phyloP scores from a whole-genome alignment of 345 rosid species.

The Lepidium didymum region DNA sequence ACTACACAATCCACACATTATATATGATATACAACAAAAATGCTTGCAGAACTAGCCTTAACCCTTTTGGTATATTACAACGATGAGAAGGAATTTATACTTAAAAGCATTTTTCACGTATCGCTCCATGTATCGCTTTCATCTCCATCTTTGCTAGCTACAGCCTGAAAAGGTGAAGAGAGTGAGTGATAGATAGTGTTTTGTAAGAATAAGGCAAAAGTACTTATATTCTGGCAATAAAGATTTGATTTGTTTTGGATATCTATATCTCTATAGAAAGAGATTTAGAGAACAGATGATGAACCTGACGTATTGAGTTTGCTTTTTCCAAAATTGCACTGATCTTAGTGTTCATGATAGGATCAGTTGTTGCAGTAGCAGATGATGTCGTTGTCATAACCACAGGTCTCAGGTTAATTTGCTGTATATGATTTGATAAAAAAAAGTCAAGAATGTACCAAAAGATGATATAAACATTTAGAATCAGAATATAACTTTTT shows the following conservation, averaged over 20 bases:
- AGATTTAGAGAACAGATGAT: not conserved
- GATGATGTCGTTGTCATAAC: conserved; percentile 37
- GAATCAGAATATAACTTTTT: conserved; percentile 1
- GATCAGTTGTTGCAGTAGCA: conserved; percentile 36
- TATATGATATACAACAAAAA: not conserved
- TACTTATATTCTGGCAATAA: not conserved
- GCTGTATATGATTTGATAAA: conserved; percentile 36
- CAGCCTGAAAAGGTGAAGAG: conserved; percentile 49
- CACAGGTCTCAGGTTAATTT: conserved; percentile 59
- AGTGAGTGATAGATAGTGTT: not conserved
- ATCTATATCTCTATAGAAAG: not conserved
- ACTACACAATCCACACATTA: conserved; percentile 14
- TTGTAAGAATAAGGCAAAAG: not conserved
- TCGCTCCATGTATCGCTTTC: conserved; percentile 84
- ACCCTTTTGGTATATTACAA: not conserved
- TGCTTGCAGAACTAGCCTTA: conserved; percentile 5
- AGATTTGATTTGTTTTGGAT: not conserved
- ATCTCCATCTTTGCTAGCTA: conserved; percentile 68
- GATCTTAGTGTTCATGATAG: conserved; percentile 48
- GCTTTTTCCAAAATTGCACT: conserved; percentile 89
- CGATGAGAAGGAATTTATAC: not conserved
- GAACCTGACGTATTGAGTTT: conserved; percentile 91
- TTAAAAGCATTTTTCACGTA: conserved; percentile 2
- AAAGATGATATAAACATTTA: not conserved
- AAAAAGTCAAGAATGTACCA: not conserved